Evolutionary conservation across 768 basidiomycete species (phyloP).

Genomic region (Gymnopilus dilepis): DNA sequence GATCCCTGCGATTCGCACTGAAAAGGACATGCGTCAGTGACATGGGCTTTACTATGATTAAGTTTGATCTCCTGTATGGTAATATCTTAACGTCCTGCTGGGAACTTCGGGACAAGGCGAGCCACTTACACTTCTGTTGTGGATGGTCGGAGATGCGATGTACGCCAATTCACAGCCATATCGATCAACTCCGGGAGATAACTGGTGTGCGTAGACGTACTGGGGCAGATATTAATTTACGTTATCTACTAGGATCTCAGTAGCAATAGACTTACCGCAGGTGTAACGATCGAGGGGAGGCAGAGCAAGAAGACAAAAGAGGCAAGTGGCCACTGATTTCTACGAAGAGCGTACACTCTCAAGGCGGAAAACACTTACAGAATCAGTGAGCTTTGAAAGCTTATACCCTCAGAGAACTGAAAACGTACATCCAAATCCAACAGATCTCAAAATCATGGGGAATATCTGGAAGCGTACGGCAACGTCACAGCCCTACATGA

Average conservation of each 20-base stretch:
- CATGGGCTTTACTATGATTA: no score
- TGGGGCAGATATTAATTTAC: not conserved
- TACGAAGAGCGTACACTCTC: constrained; percentile 33
- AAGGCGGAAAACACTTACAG: constrained; percentile 36
- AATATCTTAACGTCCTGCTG: not conserved
- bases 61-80: no score
- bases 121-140: constrained; percentile 19
- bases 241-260: not conserved
- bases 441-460: constrained; percentile 33
- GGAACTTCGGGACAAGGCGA: not conserved
- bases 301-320: constrained; percentile 32
- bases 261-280: constrained; percentile 24
- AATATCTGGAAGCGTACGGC: constrained; percentile 37
- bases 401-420: not conserved
- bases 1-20: constrained; percentile 36
- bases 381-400: not conserved
- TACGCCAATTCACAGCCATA: constrained; percentile 19
- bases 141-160: constrained; percentile 13
- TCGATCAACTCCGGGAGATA: constrained; percentile 15
- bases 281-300: constrained; percentile 33
- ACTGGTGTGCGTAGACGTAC: constrained; percentile 23
- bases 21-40: no score
- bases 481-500: constrained; percentile 31
- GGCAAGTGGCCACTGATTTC: constrained; percentile 30
- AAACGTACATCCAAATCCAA: constrained; percentile 27